phyloP scores from a whole-genome alignment of 805 yeast species.

The Lachancea sp. region DNA sequence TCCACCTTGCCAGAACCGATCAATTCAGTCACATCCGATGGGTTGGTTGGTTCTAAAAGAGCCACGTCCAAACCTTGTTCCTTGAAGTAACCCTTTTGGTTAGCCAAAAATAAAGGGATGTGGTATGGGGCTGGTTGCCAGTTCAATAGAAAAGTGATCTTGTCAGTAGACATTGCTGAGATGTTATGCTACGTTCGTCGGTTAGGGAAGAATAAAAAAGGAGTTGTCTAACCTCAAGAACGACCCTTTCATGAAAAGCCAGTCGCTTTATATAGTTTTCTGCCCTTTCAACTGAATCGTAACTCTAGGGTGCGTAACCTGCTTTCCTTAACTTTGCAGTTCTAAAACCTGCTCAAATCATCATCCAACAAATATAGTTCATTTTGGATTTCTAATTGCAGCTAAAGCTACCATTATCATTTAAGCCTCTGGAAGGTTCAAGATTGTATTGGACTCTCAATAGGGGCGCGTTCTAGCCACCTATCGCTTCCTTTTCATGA shows the following conservation, averaged over 20 bases:
- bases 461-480: background rate
- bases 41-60: slow-evolving; percentile 49
- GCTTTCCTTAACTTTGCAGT: background rate
- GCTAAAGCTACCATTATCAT: background rate
- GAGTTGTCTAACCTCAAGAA: too few species aligned
- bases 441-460: background rate
- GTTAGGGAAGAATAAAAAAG: background rate
- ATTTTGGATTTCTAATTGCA: background rate
- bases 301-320: background rate
- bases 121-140: slow-evolving; percentile 55
- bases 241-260: too few species aligned
- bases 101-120: slow-evolving; percentile 46
- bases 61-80: slow-evolving; percentile 47
- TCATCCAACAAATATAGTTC: background rate
- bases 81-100: slow-evolving; percentile 43
- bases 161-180: slow-evolving; percentile 38
- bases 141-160: slow-evolving; percentile 46
- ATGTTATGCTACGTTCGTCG: background rate
- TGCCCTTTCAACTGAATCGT: too few species aligned
- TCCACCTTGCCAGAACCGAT: slow-evolving; percentile 52
- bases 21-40: slow-evolving; percentile 52
- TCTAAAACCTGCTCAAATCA: slow-evolving; percentile 2
- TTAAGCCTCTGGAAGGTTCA: background rate
- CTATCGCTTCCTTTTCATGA: background rate
- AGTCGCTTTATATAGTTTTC: too few species aligned